Percentiles rank a stretch among this genome's conserved stretches.
phyloP scores from a whole-genome alignment of 2,329 filamentous ascomycete species.

The Cercospora sp. region DNA sequence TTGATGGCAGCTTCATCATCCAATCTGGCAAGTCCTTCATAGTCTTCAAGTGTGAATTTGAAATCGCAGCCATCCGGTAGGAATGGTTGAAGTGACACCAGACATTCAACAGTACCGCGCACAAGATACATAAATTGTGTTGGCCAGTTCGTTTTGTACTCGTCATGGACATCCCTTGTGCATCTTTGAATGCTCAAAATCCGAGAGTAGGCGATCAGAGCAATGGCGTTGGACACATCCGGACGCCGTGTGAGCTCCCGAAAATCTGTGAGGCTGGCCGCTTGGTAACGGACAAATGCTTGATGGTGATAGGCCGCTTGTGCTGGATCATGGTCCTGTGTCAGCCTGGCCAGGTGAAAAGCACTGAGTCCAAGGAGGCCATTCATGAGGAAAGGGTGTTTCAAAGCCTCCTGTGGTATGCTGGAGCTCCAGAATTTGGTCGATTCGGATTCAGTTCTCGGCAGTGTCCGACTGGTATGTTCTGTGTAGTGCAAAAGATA shows the following conservation, averaged over 20 bases:
- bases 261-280: conserved; percentile 15
- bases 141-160: conserved; percentile 7
- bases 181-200: conserved; percentile 16
- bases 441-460: conserved; percentile 8
- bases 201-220: conserved; percentile 19
- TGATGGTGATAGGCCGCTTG: conserved; percentile 11
- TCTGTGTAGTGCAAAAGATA: conserved; percentile 17
- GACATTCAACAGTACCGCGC: conserved; percentile 10
- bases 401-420: conserved; percentile 18
- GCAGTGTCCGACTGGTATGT: conserved; percentile 10
- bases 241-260: conserved; percentile 15
- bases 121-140: conserved; percentile 17
- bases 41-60: conserved; percentile 11
- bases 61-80: conserved; percentile 19
- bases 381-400: conserved; percentile 20
- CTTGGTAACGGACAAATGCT: conserved; percentile 15
- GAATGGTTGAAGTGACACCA: conserved; percentile 16
- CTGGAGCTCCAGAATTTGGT: conserved; percentile 15
- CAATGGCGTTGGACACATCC: conserved; percentile 15
- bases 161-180: conserved; percentile 4
- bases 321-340: conserved; percentile 3
- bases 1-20: conserved; percentile 6
- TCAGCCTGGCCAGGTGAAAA: conserved; percentile 10
- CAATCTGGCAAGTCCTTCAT: conserved; percentile 10
- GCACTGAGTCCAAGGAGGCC: conserved; percentile 17